These are phyloP conservation scores for Aureobasidium sp. DNA, from an alignment of 2,329 filamentous ascomycete genomes.

Conservation along the genomic window DNA sequence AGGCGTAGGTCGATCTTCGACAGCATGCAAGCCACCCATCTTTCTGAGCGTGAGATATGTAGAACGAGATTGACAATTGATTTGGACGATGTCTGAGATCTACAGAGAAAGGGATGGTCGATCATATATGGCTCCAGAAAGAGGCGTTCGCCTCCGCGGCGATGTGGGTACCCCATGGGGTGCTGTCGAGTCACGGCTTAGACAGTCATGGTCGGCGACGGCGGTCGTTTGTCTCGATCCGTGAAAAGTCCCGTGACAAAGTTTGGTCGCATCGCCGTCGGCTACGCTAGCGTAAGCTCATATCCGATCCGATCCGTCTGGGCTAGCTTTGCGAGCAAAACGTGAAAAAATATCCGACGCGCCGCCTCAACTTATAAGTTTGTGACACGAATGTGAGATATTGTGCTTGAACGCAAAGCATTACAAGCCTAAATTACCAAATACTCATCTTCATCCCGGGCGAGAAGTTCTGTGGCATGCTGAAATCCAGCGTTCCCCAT, in stretches of 20 bases:
- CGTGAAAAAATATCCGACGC: too few relatives aligned
- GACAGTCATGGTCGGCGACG: background rate
- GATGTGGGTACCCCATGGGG: background rate
- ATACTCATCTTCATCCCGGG: too few relatives aligned
- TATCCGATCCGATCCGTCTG: background rate
- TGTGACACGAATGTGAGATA: too few relatives aligned
- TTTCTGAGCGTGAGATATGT: background rate
- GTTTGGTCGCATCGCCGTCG: background rate
- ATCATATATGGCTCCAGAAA: background rate
- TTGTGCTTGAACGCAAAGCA: too few relatives aligned
- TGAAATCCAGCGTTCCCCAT: too few relatives aligned
- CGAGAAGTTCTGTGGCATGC: too few relatives aligned
- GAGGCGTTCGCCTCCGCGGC: background rate
- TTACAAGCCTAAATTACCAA: too few relatives aligned
- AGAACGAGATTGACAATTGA: background rate
- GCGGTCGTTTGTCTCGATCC: background rate
- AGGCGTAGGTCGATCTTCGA: background rate
- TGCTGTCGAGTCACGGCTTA: background rate
- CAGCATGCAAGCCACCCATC: conserved; percentile 1
- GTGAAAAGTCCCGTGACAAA: background rate
- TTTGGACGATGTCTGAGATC: background rate
- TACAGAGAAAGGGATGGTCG: background rate
- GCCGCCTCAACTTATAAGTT: too few relatives aligned
- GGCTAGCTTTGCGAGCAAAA: background rate
- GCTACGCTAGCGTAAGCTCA: background rate